Conservation (phyloP, 2,329 filamentous ascomycete species). For the Ceratocystis destructans region DNA sequence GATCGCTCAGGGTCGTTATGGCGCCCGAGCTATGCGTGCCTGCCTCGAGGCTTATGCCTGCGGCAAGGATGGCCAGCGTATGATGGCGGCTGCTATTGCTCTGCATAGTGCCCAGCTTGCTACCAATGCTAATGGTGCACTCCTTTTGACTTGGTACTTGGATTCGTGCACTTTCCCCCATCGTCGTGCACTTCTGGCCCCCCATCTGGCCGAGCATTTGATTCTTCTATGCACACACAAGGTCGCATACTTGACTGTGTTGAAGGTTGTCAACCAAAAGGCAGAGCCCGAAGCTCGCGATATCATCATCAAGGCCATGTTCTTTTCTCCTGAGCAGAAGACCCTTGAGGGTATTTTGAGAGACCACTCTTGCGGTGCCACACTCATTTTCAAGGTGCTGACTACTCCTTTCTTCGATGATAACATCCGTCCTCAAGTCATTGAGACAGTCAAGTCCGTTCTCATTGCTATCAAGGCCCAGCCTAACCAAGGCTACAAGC, state of each 20-base stretch:
- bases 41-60: conserved; percentile 93
- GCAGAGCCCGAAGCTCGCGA: conserved; percentile 87
- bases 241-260: conserved; percentile 88
- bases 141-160: conserved; percentile 92
- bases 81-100: conserved; percentile 90
- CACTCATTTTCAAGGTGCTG: conserved; percentile 94
- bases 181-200: conserved; percentile 80
- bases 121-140: conserved; percentile 87
- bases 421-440: conserved; percentile 68
- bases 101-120: conserved; percentile 91
- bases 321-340: conserved; percentile 79
- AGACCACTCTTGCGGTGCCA: conserved; percentile 84
- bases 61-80: conserved; percentile 86
- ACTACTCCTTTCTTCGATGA: conserved; percentile 98
- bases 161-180: conserved; percentile 94
- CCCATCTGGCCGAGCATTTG: conserved; percentile 79
- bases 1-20: conserved; percentile 81
- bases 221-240: conserved; percentile 97
- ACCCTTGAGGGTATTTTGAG: conserved; percentile 79
- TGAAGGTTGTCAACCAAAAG: conserved; percentile 98
- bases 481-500: conserved; percentile 91
- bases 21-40: conserved; percentile 88
- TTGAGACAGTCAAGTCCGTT: conserved; percentile 84
- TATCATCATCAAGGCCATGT: conserved; percentile 75
- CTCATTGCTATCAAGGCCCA: conserved; percentile 83